Percentiles rank a stretch among this genome's conserved stretches.
Evolutionary conservation across 1,139 yeast species (phyloP).

Genomic region (Candida albicans): DNA sequence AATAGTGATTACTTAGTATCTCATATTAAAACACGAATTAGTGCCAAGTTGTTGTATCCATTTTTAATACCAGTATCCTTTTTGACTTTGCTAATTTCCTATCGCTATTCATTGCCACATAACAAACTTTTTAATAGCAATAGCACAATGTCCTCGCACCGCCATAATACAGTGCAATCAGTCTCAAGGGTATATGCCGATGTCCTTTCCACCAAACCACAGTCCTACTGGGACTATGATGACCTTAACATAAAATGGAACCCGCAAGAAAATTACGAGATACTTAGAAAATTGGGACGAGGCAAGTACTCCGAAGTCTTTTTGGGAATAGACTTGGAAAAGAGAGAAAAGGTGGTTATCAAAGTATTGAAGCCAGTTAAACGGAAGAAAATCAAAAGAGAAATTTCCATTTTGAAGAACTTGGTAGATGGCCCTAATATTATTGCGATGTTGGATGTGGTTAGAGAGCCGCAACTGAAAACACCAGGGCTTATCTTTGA

Average conservation of each 20-base stretch:
- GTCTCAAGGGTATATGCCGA: conserved; percentile 46
- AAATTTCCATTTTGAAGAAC: conserved; percentile 88
- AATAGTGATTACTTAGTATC: neutral
- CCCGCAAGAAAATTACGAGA: conserved; percentile 48
- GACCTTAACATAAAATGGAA: conserved; percentile 47
- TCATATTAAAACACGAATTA: neutral
- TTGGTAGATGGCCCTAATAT: conserved; percentile 86
- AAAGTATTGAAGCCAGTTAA: conserved; percentile 97
- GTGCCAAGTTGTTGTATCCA: conserved; percentile 7
- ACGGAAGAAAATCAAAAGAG: conserved; percentile 93
- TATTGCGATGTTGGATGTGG: conserved; percentile 77
- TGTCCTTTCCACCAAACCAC: conserved; percentile 44
- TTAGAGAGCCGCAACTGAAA: conserved; percentile 85
- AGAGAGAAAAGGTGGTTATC: conserved; percentile 62
- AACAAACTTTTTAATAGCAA: neutral
- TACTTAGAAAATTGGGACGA: conserved; percentile 46
- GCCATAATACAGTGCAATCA: conserved; percentile 23
- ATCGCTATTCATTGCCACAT: conserved; percentile 2
- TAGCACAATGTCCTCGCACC: conserved; percentile 13
- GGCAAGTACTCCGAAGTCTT: conserved; percentile 53
- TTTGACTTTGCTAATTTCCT: conserved; percentile 9
- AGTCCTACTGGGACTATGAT: conserved; percentile 51
- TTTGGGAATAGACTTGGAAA: conserved; percentile 35
- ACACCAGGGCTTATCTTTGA: conserved; percentile 95
- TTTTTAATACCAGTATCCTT: conserved; percentile 6